Conservation (phyloP, 2,329 filamentous ascomycete species). For the Penicillium sp. region DNA sequence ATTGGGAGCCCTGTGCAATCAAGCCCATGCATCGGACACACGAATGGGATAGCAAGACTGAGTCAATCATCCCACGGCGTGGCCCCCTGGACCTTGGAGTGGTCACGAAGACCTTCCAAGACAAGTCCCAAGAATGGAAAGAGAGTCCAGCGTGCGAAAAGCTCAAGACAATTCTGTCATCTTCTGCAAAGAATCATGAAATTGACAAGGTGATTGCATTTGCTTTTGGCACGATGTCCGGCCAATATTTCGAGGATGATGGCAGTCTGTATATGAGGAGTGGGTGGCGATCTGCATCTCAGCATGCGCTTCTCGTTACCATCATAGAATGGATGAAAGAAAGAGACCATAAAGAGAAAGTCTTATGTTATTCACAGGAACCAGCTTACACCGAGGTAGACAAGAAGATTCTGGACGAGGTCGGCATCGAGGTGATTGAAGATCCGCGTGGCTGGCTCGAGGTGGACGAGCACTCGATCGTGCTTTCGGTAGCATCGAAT, state of each 20-base stretch:
- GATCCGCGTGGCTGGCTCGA: conserved; percentile 35
- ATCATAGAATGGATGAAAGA: conserved; percentile 10
- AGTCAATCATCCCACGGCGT: background rate
- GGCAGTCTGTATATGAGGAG: too few species aligned
- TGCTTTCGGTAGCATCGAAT: conserved; percentile 32
- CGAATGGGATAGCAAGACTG: background rate
- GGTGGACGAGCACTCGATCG: conserved; percentile 33
- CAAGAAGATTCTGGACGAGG: conserved; percentile 8
- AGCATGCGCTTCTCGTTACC: conserved; percentile 14
- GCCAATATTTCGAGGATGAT: background rate
- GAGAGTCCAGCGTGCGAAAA: background rate
- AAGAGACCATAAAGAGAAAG: background rate
- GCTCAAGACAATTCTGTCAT: background rate
- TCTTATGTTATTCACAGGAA: conserved; percentile 25
- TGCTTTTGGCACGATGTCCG: background rate
- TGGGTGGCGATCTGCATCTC: background rate
- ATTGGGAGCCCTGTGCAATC: background rate
- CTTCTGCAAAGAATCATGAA: background rate
- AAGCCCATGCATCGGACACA: background rate
- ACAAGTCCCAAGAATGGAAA: background rate
- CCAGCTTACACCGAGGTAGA: conserved; percentile 18
- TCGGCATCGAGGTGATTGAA: conserved; percentile 22
- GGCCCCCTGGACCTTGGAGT: background rate
- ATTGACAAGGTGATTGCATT: background rate
- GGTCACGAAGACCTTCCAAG: background rate